Evolutionary conservation across 2,329 filamentous ascomycete species (phyloP), one percentile per base, ranked within the genome.

Genomic region (Neofusicoccum ribis): DNA sequence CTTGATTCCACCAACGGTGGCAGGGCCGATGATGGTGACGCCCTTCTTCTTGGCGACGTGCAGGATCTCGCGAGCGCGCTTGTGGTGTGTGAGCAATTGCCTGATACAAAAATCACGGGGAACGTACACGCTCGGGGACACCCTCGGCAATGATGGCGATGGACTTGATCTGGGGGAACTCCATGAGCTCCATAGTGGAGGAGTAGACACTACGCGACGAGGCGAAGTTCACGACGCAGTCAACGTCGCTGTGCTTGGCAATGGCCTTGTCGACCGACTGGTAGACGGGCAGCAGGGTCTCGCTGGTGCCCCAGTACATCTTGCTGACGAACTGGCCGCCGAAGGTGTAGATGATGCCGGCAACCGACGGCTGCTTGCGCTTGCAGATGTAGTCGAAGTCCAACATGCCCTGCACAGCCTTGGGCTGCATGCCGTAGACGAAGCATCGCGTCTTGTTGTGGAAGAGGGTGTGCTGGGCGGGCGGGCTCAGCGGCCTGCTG

Each of bases 381-480:
- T 98, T 98, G 93, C 95, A 99, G 84, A 99, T 99, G 88, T 98
- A 99, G 86, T 99, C 95, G 81, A 99, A 99, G 83, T 99, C 95
- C 79, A 99, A 91, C 82, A 84, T 84, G 69, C 83, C 83, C 79
- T 85, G 83, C 60, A 85, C 83, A 65, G 83, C 83, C 74, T 93
- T 89, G 77, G 95, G 94, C 85, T 99, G 95, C 78, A 99, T 92
- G 81, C 95, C 95, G 84, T 99, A 99, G 82, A 99, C 95, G 80
- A 99, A 96, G 86, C 95, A 98, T 94, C 95, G 88, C 79, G 95
- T 98, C 91, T 98, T 99, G 83, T 93, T 89, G 87, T 95, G 95
- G 89, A 98, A 99, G 77, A 99, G 92, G 68, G 91, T 91, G 82
- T 97, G 92, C 76, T 88, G 86, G 71, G 92, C 89, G 69, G 90